Percentiles rank a stretch among this genome's conserved stretches.
These are phyloP conservation scores for Phialophora macrospora DNA, from an alignment of 2,329 filamentous ascomycete species.

Conservation along the genomic window DNA sequence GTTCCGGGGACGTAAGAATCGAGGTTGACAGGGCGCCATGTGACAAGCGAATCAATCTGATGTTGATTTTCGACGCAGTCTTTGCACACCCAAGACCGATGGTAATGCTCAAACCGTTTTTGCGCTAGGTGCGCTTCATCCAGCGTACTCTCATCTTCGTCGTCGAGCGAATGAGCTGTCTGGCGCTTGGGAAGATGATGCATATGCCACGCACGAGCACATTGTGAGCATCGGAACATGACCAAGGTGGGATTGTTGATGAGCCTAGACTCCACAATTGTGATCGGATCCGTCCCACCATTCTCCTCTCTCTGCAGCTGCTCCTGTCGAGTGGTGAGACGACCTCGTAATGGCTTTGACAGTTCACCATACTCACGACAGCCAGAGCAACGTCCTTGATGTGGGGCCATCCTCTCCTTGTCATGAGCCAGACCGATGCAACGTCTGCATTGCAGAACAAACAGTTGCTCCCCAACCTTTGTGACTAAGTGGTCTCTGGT, in stretches of 20 bases:
- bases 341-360: slow-evolving; percentile 75
- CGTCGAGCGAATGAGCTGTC: slow-evolving; percentile 38
- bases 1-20: slow-evolving; percentile 60
- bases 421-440: slow-evolving; percentile 73
- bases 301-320: slow-evolving; percentile 82
- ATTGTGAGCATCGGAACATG: slow-evolving; percentile 80
- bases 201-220: slow-evolving; percentile 80
- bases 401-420: slow-evolving; percentile 72
- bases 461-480: slow-evolving; percentile 75
- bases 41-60: slow-evolving; percentile 79
- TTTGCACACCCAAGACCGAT: slow-evolving; percentile 75
- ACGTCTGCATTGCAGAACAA: slow-evolving; percentile 86
- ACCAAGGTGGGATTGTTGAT: slow-evolving; percentile 78
- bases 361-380: slow-evolving; percentile 70
- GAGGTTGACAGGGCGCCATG: slow-evolving; percentile 77
- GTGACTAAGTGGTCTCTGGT: slow-evolving; percentile 85
- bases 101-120: slow-evolving; percentile 73
- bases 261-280: slow-evolving; percentile 63
- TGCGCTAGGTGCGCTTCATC: slow-evolving; percentile 59
- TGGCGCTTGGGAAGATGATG: slow-evolving; percentile 71
- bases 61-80: slow-evolving; percentile 69
- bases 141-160: slow-evolving; percentile 44
- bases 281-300: slow-evolving; percentile 75
- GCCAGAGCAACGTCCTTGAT: slow-evolving; percentile 70
- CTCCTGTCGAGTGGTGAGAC: slow-evolving; percentile 76